Evolutionary conservation across 179 eudicot genomes (phyloP), one percentile per base, ranked within the genome.

Genomic region (Nepenthes alata): DNA sequence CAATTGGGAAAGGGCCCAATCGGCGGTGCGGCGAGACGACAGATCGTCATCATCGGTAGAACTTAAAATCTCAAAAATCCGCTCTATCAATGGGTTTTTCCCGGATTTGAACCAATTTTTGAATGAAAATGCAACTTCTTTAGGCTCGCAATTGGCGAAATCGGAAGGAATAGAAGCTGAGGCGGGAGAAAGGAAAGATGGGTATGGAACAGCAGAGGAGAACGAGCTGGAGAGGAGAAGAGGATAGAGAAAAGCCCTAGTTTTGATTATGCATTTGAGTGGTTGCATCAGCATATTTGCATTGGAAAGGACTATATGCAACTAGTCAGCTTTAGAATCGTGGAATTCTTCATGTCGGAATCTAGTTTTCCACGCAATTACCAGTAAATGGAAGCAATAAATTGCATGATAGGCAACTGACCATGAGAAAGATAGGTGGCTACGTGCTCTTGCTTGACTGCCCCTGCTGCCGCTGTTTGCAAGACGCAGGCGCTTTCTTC

Each of bases 41-140:
- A 63, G 38, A 47, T 70, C 69, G 1, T 60, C 65, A 12, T 63
- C 75, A 13, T 56, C 57, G 5, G 63, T 39, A n/a, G 63, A 5
- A 11, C 66, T 60, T 39, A 90, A 53, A 57, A 79, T 67, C 47
- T 78, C 61, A 64, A 70, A 88, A 63, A 90, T 79, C 15, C 62
- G 72, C 0, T 90, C 95, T 11, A 77, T 34, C 8, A 70, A 16
- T 0, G 90, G 81, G 11, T 74, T 79, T 37, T 67, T 64, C 2
- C 78, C 55, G 37, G 82, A 62, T 55, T 65, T 63, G 66, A 85
- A 90, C 97, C 97, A 88, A 15, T 75, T 71, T 45, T 53, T 67
- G 64, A 90, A 88, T 37, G 83, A 66, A 1, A 36, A 37, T 1
- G 65, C 85, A 9, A 82, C 75, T 14, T 64, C 76, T n/a, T 10